A percentile compares a stretch with the other conserved stretches of the same genome.
Conservation (phyloP, 2,329 filamentous ascomycete genomes). For the Ceratocystis eucalypticola region DNA sequence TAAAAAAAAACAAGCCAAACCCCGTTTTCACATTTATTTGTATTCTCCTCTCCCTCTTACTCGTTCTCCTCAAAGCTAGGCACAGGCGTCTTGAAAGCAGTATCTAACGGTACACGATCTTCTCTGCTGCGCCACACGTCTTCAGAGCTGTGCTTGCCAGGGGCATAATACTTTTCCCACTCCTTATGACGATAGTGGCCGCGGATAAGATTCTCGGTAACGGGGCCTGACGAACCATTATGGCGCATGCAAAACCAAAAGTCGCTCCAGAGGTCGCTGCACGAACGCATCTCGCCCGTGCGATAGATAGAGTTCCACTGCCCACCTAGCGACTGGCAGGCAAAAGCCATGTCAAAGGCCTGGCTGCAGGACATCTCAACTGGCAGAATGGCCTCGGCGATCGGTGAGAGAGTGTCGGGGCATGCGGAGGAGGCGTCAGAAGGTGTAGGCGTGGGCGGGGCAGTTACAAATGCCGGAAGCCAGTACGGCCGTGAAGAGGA, state of each 20-base stretch:
- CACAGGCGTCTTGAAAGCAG: conserved; percentile 33
- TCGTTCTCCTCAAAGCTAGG: conserved; percentile 27
- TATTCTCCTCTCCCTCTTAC: background rate
- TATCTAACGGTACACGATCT: conserved; percentile 40
- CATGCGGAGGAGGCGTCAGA: conserved; percentile 13
- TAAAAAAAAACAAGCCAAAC: background rate
- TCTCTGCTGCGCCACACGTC: conserved; percentile 74
- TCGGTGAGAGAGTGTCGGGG: conserved; percentile 21
- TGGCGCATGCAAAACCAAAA: conserved; percentile 98
- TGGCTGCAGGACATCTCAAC: conserved; percentile 76
- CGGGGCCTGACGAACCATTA: conserved; percentile 43
- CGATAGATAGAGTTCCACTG: conserved; percentile 90
- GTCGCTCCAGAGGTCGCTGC: conserved; percentile 76
- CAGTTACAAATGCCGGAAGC: conserved; percentile 25
- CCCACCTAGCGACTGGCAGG: conserved; percentile 81
- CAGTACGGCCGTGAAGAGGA: conserved; percentile 21
- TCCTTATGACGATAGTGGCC: conserved; percentile 56
- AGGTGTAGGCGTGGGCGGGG: conserved; percentile 24
- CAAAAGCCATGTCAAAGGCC: conserved; percentile 86
- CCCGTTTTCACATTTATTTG: background rate
- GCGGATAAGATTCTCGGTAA: conserved; percentile 46
- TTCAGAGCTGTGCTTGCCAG: conserved; percentile 59
- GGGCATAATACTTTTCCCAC: conserved; percentile 45
- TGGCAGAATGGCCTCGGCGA: conserved; percentile 60
- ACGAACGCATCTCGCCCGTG: conserved; percentile 61